Evolutionary conservation across 2,329 filamentous ascomycete species (phyloP).

Genomic region (Aotearoamyces nothofagi): DNA sequence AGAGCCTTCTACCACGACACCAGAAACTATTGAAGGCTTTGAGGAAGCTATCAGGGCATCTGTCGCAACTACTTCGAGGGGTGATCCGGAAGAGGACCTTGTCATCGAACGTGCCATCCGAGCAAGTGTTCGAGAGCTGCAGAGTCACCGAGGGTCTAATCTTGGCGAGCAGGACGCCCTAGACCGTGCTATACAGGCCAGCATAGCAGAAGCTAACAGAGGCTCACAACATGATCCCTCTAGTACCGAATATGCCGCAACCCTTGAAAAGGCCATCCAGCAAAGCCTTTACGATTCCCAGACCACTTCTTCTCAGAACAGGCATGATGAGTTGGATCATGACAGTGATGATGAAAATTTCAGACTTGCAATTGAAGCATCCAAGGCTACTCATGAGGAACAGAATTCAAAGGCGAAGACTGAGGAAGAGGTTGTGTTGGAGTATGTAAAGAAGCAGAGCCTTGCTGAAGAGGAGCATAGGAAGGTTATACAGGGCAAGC

Average conservation of each 20-base stretch:
- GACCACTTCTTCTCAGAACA: slow-evolving; percentile 4
- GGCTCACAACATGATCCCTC: slow-evolving; percentile 5
- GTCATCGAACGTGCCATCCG: slow-evolving; percentile 60
- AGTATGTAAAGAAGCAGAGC: slow-evolving; percentile 67
- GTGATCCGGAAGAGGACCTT: slow-evolving; percentile 53
- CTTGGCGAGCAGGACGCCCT: slow-evolving; percentile 25
- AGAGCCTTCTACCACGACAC: neutral
- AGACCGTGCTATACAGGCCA: slow-evolving; percentile 32
- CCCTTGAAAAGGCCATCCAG: slow-evolving; percentile 40
- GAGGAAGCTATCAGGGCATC: slow-evolving; percentile 58
- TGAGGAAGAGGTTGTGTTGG: slow-evolving; percentile 60
- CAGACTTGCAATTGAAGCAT: slow-evolving; percentile 25
- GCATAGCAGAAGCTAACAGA: slow-evolving; percentile 26
- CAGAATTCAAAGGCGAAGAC: slow-evolving; percentile 23
- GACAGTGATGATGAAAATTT: slow-evolving; percentile 25
- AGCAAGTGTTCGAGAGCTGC: slow-evolving; percentile 48
- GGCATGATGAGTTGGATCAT: slow-evolving; percentile 9
- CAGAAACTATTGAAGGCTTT: slow-evolving; percentile 31
- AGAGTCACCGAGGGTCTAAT: slow-evolving; percentile 17
- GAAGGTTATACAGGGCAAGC: slow-evolving; percentile 5
- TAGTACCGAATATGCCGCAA: slow-evolving; percentile 40
- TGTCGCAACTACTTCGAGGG: slow-evolving; percentile 54
- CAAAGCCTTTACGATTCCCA: slow-evolving; percentile 26
- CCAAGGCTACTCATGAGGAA: slow-evolving; percentile 14
- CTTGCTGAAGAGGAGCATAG: slow-evolving; percentile 46